A percentile compares a stretch with the other conserved stretches of the same genome.
Evolutionary conservation across 345 rosid species (phyloP).

Genomic region (Stellera chamaejasme): DNA sequence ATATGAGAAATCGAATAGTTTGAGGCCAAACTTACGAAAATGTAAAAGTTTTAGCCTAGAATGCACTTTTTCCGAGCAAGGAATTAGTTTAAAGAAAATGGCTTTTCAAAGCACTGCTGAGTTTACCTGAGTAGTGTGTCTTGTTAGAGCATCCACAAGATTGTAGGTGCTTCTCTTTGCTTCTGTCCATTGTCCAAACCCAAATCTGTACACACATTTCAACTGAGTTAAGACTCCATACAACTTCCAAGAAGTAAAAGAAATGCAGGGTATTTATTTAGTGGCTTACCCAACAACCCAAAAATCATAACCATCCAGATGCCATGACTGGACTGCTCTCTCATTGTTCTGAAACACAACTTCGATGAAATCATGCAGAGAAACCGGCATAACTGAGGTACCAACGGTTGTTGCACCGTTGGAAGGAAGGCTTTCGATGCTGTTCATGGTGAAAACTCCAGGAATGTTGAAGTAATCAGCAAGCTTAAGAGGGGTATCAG

Average conservation of each 20-base stretch:
- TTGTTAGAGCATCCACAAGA: constrained; percentile 58
- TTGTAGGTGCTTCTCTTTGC: constrained; percentile 55
- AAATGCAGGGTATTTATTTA: neutral
- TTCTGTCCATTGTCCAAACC: constrained; percentile 65
- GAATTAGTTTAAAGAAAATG: too few relatives aligned
- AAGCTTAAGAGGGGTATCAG: constrained; percentile 84
- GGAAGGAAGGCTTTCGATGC: constrained; percentile 49
- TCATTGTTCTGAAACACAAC: constrained; percentile 80
- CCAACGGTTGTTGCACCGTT: constrained; percentile 39
- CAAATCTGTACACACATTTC: constrained; percentile 20
- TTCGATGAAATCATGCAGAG: constrained; percentile 64
- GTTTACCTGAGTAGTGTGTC: constrained; percentile 84
- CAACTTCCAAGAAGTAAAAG: neutral
- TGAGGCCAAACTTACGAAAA: too few relatives aligned
- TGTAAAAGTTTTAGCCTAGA: too few relatives aligned
- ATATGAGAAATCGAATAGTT: too few relatives aligned
- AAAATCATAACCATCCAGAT: constrained; percentile 91
- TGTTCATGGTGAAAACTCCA: constrained; percentile 50
- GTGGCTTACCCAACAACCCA: constrained; percentile 82
- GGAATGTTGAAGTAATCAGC: constrained; percentile 68
- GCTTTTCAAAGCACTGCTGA: neutral
- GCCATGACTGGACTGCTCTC: constrained; percentile 74
- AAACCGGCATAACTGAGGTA: constrained; percentile 50
- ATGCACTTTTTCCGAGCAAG: too few relatives aligned
- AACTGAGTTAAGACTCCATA: constrained; percentile 4